Base-by-base conservation (phyloP, 2,329 filamentous ascomycete species). In the Phaeophleospora eucalypticola region DNA sequence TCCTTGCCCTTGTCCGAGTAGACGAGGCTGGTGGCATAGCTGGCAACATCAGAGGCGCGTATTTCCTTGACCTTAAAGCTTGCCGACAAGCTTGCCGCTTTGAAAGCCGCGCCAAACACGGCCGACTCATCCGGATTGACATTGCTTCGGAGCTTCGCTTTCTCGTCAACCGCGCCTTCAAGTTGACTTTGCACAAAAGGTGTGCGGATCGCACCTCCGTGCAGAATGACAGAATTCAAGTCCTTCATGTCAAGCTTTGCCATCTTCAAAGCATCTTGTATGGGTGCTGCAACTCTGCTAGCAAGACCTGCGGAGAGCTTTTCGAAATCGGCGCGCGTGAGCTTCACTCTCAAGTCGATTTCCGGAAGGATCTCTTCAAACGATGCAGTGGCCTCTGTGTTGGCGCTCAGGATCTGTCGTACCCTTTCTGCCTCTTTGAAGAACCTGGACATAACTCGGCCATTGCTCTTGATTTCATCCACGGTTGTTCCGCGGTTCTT, bases 21-120 rank as follows among this genome's bases (percentile, higher is more conserved):
- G 66, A 84, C 86, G 60, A 95, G 79, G 46, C 83, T 82, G 20
- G 86, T 79, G 2, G 83, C 74, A 65, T 93, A 96, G 36, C 77
- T 77, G 35, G 87, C 80, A 17, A 79, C 81, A 60, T 98, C 93
- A n/a, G 75, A 78, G 42, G 87, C 81, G 49, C 87, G 80, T 56
- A 98, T 98, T 64, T 97, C 93, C 77, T 97, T 98, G 65, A 98
- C 93, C 52, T 89, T 85, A 82, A 98, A 98, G 66, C 87, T 91
- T 34, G 91, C 89, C 70, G 89, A 96, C 48, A 98, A 78, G 58
- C 88, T 83, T 43, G 93, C 93, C 41, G 88, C 93, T 64, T 90
- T 88, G 77, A 98, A 97, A 20, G 86, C 90, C 45, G 93, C 91
- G 59, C 93, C 93, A 67, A 97, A 95, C 8, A 95, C 93, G 41